Evolutionary conservation across 768 basidiomycete genomes (phyloP).

Genomic region (Tylopilus sp.): DNA sequence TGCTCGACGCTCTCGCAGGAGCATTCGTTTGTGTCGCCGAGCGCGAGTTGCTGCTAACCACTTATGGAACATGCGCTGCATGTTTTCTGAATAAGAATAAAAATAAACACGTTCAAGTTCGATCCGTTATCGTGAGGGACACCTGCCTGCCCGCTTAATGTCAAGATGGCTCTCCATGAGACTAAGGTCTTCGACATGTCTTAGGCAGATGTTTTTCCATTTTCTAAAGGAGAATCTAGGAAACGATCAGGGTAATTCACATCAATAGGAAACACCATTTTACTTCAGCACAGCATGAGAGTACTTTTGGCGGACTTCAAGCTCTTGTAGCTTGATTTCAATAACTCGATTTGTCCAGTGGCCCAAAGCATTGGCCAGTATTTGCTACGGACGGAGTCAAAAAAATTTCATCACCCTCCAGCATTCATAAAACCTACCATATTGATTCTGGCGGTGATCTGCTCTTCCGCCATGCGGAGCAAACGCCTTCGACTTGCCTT

Average conservation of each 20-base stretch:
- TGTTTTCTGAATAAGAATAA: constrained; percentile 47
- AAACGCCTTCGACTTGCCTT: constrained; percentile 37
- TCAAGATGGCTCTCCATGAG: constrained; percentile 84
- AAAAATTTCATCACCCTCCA: neutral
- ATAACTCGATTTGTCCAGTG: constrained; percentile 75
- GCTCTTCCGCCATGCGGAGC: constrained; percentile 41
- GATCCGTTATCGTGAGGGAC: neutral
- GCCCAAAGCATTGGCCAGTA: constrained; percentile 44
- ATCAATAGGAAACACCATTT: constrained; percentile 3
- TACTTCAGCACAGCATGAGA: constrained; percentile 39
- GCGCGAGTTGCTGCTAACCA: constrained; percentile 65
- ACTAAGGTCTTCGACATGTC: constrained; percentile 67
- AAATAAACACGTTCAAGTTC: constrained; percentile 6
- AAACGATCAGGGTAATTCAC: constrained; percentile 18
- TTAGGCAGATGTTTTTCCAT: constrained; percentile 61
- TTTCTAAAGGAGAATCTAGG: constrained; percentile 57
- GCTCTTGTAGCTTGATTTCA: constrained; percentile 66
- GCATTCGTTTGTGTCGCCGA: constrained; percentile 55
- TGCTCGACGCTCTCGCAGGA: constrained; percentile 58
- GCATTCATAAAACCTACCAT: constrained; percentile 33
- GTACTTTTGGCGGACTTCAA: constrained; percentile 54
- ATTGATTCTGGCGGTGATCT: constrained; percentile 37
- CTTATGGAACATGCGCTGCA: constrained; percentile 63
- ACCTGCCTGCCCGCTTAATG: constrained; percentile 73
- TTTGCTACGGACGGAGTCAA: constrained; percentile 40